Conservation (phyloP, 208 protist genomes). For the Trichomonas gallinae region DNA sequence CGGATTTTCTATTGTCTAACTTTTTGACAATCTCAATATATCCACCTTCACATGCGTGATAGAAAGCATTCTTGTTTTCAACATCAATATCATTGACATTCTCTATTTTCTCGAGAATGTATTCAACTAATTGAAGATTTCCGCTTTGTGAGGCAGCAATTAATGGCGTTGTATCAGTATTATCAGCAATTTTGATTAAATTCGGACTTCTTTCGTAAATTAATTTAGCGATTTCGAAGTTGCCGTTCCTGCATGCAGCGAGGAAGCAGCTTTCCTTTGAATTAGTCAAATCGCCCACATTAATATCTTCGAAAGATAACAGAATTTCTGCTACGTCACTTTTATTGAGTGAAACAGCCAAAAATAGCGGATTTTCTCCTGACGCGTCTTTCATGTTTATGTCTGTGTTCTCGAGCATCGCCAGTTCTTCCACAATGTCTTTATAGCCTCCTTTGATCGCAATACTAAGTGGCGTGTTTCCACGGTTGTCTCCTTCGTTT, state of each 20-base stretch:
- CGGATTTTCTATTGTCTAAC: not conserved
- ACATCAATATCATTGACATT: not conserved
- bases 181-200: not conserved
- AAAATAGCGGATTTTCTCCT: not conserved
- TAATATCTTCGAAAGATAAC: not conserved
- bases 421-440: not conserved
- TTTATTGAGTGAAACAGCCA: not conserved
- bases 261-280: not conserved
- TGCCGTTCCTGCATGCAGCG: not conserved
- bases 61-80: not conserved
- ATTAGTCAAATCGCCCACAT: not conserved
- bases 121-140: not conserved
- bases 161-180: not conserved
- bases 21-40: not conserved
- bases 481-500: not conserved
- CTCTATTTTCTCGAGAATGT: not conserved
- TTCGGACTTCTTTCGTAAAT: not conserved
- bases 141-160: not conserved
- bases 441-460: not conserved
- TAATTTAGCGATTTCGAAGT: not conserved
- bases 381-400: not conserved
- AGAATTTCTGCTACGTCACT: not conserved
- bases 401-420: not conserved
- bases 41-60: not conserved
- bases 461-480: not conserved